Evolutionary conservation across 139 green algal species (phyloP).

Genomic region (Chlamydomonas sp.): DNA sequence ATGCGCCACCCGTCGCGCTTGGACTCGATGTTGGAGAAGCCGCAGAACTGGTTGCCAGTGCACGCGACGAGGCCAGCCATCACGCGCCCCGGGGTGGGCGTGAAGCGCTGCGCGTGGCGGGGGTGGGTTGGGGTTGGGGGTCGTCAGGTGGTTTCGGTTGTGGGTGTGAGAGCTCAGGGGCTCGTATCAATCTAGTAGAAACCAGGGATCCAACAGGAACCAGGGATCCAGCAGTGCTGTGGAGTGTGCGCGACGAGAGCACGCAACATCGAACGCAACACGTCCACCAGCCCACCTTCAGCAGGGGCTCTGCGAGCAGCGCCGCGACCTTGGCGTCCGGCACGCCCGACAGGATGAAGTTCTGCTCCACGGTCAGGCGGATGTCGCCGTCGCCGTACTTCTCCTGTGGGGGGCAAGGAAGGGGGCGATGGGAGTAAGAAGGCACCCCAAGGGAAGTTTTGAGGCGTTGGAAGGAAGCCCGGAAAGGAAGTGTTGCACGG

Average conservation of each 20-base stretch:
- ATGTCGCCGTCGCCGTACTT: constrained; percentile 5
- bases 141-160: neutral
- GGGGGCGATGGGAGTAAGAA: too few species aligned
- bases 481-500: too few species aligned
- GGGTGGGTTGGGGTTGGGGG: too few species aligned
- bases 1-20: constrained; percentile 60
- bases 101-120: constrained; percentile 2
- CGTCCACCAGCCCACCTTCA: neutral
- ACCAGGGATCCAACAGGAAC: too few species aligned
- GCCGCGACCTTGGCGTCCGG: constrained; percentile 69
- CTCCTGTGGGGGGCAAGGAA: too few species aligned
- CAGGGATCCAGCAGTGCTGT: too few species aligned
- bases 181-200: too few species aligned
- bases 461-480: too few species aligned
- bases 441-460: too few species aligned
- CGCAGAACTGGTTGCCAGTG: constrained; percentile 94
- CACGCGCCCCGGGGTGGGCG: constrained; percentile 24
- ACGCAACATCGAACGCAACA: too few species aligned
- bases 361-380: constrained; percentile 92
- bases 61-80: constrained; percentile 70
- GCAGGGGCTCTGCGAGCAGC: constrained; percentile 82
- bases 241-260: too few species aligned
- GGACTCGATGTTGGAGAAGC: constrained; percentile 91
- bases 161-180: too few species aligned
- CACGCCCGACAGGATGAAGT: constrained; percentile 88